Conservation (phyloP, 164 flowering plant species). For the Aristolochia fimbriata region DNA sequence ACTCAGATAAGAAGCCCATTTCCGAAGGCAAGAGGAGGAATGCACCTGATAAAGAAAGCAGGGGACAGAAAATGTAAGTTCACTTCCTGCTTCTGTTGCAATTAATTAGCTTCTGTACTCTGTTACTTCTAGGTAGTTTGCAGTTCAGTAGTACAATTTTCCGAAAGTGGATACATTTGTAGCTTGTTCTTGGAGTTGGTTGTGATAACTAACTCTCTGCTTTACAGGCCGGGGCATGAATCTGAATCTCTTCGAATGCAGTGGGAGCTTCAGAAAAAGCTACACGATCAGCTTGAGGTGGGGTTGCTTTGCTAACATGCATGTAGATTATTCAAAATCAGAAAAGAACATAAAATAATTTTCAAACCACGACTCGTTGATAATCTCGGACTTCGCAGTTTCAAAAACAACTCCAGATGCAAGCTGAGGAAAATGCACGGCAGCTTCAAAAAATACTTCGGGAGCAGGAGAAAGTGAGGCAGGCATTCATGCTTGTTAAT, state of each 20-base stretch:
- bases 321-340: too few species aligned
- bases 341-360: too few species aligned
- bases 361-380: too few species aligned
- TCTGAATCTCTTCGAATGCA: background rate
- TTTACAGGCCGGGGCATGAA: background rate
- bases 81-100: background rate
- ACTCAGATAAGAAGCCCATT: constrained; percentile 7
- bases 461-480: constrained; percentile 10
- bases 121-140: too few species aligned
- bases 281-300: constrained; percentile 5
- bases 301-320: background rate
- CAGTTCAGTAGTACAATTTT: too few species aligned
- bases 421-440: constrained; percentile 13
- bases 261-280: constrained; percentile 5
- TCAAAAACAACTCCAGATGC: constrained; percentile 9
- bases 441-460: constrained; percentile 12
- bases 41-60: constrained; percentile 8
- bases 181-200: too few species aligned
- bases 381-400: constrained; percentile 3
- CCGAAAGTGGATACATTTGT: too few species aligned
- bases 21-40: constrained; percentile 9
- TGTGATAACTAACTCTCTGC: background rate
- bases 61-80: constrained; percentile 5
- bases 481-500: constrained; percentile 6
- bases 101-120: background rate